These are phyloP conservation scores for Bombardia bombarda DNA, from an alignment of 495 filamentous ascomycete genomes.

Conservation along the genomic window DNA sequence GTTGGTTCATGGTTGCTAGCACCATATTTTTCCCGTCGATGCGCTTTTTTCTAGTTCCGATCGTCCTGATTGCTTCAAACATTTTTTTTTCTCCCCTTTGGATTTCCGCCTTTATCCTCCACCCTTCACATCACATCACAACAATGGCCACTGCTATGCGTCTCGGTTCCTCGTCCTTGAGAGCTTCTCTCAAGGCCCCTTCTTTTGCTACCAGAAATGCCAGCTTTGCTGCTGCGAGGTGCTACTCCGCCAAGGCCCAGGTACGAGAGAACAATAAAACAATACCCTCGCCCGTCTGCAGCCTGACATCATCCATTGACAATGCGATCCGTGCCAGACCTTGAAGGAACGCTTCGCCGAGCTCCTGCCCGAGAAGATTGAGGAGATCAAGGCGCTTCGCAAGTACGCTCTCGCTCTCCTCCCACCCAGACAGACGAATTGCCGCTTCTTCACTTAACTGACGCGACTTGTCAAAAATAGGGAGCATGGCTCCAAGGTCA, in stretches of 20 bases:
- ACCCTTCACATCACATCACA: slow-evolving; percentile 12
- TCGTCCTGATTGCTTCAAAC: slow-evolving; percentile 12
- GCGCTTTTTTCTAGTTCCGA: slow-evolving; percentile 20
- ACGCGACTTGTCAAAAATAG: slow-evolving; percentile 33
- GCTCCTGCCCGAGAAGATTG: slow-evolving; percentile 87
- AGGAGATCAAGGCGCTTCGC: slow-evolving; percentile 96
- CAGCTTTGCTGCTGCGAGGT: slow-evolving; percentile 73
- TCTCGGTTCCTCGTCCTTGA: slow-evolving; percentile 65
- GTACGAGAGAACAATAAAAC: slow-evolving; percentile 35
- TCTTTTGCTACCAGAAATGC: slow-evolving; percentile 54
- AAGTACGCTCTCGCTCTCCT: slow-evolving; percentile 53
- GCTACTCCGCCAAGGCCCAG: slow-evolving; percentile 88
- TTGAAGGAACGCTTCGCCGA: slow-evolving; percentile 98
- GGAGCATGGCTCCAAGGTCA: slow-evolving; percentile 86
- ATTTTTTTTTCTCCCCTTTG: slow-evolving; percentile 12
- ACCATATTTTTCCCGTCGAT: slow-evolving; percentile 10
- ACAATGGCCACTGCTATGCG: slow-evolving; percentile 75
- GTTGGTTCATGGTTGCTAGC: neutral
- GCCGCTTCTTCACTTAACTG: slow-evolving; percentile 4
- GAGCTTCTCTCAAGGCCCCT: slow-evolving; percentile 58
- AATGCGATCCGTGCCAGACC: slow-evolving; percentile 48
- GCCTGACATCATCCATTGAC: slow-evolving; percentile 23
- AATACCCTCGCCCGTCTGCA: slow-evolving; percentile 5
- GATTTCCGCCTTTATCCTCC: slow-evolving; percentile 9
- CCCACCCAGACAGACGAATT: neutral